Conservation (phyloP, 2,329 filamentous ascomycete genomes). For the Sarocladium brachiariae region DNA sequence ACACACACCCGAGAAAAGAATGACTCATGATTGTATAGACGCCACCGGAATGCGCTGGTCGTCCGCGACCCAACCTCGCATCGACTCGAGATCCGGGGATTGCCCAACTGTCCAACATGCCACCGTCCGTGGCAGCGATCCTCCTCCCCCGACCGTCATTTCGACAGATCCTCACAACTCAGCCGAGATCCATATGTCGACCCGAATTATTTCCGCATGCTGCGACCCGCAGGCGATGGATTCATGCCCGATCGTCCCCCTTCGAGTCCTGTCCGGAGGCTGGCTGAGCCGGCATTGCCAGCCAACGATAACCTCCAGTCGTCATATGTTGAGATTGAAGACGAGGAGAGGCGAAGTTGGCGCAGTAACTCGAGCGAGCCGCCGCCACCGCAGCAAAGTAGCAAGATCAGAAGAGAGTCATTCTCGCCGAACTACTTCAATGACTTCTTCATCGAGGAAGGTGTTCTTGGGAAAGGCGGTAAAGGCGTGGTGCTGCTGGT, state of each 20-base stretch:
- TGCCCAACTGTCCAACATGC: slow-evolving; percentile 85
- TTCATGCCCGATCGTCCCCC: slow-evolving; percentile 35
- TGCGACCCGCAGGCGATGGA: slow-evolving; percentile 48
- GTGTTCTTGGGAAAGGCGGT: slow-evolving; percentile 78
- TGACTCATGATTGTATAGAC: slow-evolving; percentile 43
- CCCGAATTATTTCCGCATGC: slow-evolving; percentile 92
- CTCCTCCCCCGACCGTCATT: slow-evolving; percentile 41
- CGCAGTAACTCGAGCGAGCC: slow-evolving; percentile 40
- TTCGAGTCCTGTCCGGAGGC: slow-evolving; percentile 47
- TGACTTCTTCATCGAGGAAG: slow-evolving; percentile 86
- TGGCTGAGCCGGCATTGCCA: slow-evolving; percentile 16
- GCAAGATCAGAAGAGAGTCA: slow-evolving; percentile 76
- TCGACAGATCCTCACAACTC: slow-evolving; percentile 33
- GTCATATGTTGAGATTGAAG: slow-evolving; percentile 15
- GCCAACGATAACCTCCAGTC: background rate
- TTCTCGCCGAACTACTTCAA: slow-evolving; percentile 93
- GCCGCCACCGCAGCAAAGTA: slow-evolving; percentile 41
- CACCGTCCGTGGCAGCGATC: slow-evolving; percentile 58
- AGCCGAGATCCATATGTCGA: slow-evolving; percentile 67
- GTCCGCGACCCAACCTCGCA: slow-evolving; percentile 81
- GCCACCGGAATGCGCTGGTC: slow-evolving; percentile 87
- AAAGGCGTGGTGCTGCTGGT: slow-evolving; percentile 95
- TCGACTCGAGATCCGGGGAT: slow-evolving; percentile 72
- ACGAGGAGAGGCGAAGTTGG: slow-evolving; percentile 16
- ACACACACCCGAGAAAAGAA: slow-evolving; percentile 6